Evolutionary conservation across 2,329 filamentous ascomycete genomes (phyloP), one percentile per base, ranked within the genome.

Genomic region (Pseudocercospora fuligena): DNA sequence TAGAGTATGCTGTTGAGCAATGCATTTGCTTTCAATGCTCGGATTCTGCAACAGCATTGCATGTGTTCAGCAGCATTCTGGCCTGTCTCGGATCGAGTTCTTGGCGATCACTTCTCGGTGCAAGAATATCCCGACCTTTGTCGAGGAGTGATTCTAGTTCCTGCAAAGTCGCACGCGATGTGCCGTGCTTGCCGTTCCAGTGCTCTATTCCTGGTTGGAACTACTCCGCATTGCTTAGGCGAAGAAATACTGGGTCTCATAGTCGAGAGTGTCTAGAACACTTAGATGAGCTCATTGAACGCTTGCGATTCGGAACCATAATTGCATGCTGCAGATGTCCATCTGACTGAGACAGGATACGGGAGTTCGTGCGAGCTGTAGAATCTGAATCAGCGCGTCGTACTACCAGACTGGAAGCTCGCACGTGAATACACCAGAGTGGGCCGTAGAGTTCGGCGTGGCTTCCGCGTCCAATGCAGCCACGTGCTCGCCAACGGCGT

Each of bases 341-440:
- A 25, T 54, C 14, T 54, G 51, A 23, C 25, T 8, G 9, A 23
- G 51, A 29, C 16, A 27, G n/a, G 51, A 25, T 54, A 54, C 16
- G 12, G 23, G 6, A 5, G 1, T 9, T 54, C 25, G 51, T 29
- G 25, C 21, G 23, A n/a, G 27, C 31, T 27, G 27, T 33, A 25
- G 54, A n/a, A 7, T 29, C 9, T 40, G 54, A 58, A 19, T 58
- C 54, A 40, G 54, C 51, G 11, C 25, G 51, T 5, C 5, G 21
- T 58, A n/a, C 19, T n/a, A 36, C 27, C 16, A 29, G 1, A 25
- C 23, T 16, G 11, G 14, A 33, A n/a, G 9, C 12, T 33, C n/a
- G 54, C 54, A 57, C 54, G 54, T 19, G 54, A 36, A 57, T 21
- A 40, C 54, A 40, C 27, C 54, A 40, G 29, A 40, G 31, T 58